Evolutionary conservation across 2,329 filamentous ascomycete species (phyloP), one percentile per base, ranked within the genome.

Genomic region (Talaromyces funiculosus): DNA sequence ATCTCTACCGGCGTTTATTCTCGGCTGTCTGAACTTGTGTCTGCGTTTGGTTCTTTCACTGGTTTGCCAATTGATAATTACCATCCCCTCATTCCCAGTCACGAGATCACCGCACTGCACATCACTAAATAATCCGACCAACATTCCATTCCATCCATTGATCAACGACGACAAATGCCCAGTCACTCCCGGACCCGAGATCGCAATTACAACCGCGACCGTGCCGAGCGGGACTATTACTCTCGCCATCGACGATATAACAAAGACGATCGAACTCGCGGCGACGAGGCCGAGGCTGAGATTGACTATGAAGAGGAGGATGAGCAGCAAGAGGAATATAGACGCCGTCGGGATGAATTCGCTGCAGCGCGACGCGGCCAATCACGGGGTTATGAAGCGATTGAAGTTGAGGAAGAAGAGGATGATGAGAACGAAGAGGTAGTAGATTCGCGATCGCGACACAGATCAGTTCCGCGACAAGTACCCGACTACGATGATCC

Each of bases 141-240:
- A 22, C 29, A 33, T 47, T 47, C 43, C 47, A 22, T 14, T 14
- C 9, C 4, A n/a, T n/a, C n/a, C n/a, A n/a, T 22, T 33, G 45
- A 49, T 20, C 26, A 20, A 53, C 9, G 7, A 38, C 35, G 29
- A 62, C 66, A 66, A 63, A 75, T 75, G 72, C 72, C 72, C 59
- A 67, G 66, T 60, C 68, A 72, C 59, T 72, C 71, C 29, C 69
- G 68, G 60, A 72, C 68, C 64, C 71, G 72, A 47, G 72, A 74
- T 63, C 72, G 69, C 57, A 62, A 67, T 59, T 63, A 64, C 60
- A 64, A 67, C 62, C 66, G 59, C 64, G 68, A 64, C 60, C 67
- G 61, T 61, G 51, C 51, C 22, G 68, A 66, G 35, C 40, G 70
- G 56, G 66, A 65, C 56, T 67, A 72, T 59, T 69, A 70, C 38